phyloP scores from a whole-genome alignment of 2,329 filamentous ascomycete genomes.

The Scolecobasidium constrictum region DNA sequence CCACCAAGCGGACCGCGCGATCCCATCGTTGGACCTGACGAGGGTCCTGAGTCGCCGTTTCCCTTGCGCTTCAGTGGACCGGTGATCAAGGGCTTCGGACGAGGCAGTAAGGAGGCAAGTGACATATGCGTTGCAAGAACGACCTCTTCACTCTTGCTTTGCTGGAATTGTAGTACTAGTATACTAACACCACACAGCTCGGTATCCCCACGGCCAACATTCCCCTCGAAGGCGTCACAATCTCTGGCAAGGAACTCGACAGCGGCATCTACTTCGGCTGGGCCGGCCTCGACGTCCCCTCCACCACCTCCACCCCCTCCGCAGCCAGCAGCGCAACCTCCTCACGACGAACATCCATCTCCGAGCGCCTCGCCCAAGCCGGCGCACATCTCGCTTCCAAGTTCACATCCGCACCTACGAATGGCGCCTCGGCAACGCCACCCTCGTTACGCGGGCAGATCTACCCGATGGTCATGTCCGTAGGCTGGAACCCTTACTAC shows the following conservation, averaged over 20 bases:
- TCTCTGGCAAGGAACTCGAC: constrained; percentile 52
- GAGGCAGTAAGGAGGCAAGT: constrained; percentile 78
- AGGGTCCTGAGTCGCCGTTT: constrained; percentile 66
- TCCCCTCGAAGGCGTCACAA: constrained; percentile 56
- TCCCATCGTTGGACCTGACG: constrained; percentile 55
- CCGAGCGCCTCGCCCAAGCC: constrained; percentile 1
- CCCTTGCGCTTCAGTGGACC: constrained; percentile 75
- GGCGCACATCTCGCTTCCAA: not conserved
- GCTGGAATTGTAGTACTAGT: not conserved
- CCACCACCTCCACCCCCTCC: constrained; percentile 15
- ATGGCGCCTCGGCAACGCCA: not conserved
- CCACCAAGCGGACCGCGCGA: constrained; percentile 8
- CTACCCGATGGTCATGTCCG: constrained; percentile 84
- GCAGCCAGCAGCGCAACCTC: constrained; percentile 16
- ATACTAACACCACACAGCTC: constrained; percentile 43
- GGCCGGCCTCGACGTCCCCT: constrained; percentile 51
- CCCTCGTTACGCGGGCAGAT: constrained; percentile 31
- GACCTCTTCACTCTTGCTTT: not conserved
- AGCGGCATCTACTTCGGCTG: constrained; percentile 93
- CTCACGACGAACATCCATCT: constrained; percentile 14
- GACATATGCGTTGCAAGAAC: no score
- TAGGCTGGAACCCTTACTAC: constrained; percentile 97
- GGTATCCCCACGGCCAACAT: constrained; percentile 95
- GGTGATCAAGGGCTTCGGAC: constrained; percentile 86
- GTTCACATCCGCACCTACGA: not conserved